Evolutionary conservation across 2,329 filamentous ascomycete species (phyloP), one percentile per base, ranked within the genome.

Genomic region (Fusarium floridanum): DNA sequence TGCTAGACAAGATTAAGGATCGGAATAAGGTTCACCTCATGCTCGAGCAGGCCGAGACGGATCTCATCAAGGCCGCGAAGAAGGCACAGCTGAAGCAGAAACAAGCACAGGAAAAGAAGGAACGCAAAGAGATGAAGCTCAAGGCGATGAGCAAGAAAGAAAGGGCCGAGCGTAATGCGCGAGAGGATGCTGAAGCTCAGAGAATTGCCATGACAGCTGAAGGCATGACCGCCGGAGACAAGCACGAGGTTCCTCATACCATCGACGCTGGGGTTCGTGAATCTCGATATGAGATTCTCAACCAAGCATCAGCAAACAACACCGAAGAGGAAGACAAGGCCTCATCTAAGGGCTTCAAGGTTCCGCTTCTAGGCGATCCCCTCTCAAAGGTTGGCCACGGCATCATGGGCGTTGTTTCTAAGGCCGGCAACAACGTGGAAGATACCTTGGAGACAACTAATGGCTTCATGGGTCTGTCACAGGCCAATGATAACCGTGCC

Each of bases 21-120:
- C 90, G 97, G 53, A 91, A 95, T 70, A 84, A 88, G 10, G 85
- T 98, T 16, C 95, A 96, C 56, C 82, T 88, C 48, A 85, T 87
- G 66, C 89, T 99, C 0, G 97, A 99, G 80, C 84, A 84, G 10
- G 96, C 96, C 1, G 93, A 98, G 82, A 98, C 95, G 0, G 91
- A 94, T 24, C 85, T 99, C 45, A 94, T 99, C 76, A 92, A 91
- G 68, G 87, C 88, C 55, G 95, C 94, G 65, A 95, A 95, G 80
- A 94, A 92, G 80, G 91, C 91, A 16, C 91, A 98, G 76, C 84
- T 93, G n/a, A 93, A 96, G 80, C 87, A 91, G 78, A 81, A 88
- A 65, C 87, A 88, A 61, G 89, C 90, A 61, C 89, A 90, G 8
- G 92, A 91, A 48, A 95, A 93, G 80, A 88, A 88, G 74, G 84